These are phyloP conservation scores for Fusarium bulbicola DNA, from an alignment of 2,329 filamentous ascomycete genomes.

Conservation along the genomic window DNA sequence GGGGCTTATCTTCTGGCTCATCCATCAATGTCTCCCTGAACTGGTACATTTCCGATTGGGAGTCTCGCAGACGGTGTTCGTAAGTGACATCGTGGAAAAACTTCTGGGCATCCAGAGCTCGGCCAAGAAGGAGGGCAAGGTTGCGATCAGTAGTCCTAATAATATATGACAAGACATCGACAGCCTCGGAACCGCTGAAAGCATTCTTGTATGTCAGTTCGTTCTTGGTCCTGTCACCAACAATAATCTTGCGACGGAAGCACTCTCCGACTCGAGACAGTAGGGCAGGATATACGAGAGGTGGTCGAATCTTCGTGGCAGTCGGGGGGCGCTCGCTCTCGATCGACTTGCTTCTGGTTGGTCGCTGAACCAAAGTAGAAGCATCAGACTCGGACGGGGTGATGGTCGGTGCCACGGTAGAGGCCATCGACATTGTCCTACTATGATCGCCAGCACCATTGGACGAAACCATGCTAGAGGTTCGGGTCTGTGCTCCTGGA, in stretches of 20 bases:
- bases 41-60: constrained; percentile 94
- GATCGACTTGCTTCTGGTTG: constrained; percentile 66
- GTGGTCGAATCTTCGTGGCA: constrained; percentile 71
- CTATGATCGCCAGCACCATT: constrained; percentile 56
- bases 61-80: constrained; percentile 93
- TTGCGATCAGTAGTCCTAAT: constrained; percentile 98
- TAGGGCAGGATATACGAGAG: constrained; percentile 91
- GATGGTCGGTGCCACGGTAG: constrained; percentile 77
- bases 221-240: constrained; percentile 93
- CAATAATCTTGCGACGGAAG: constrained; percentile 87
- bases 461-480: constrained; percentile 70
- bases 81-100: constrained; percentile 99
- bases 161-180: constrained; percentile 94
- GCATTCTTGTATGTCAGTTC: constrained; percentile 96
- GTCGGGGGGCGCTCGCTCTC: constrained; percentile 66
- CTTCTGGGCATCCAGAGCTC: constrained; percentile 95
- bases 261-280: constrained; percentile 93
- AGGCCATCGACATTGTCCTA: constrained; percentile 93
- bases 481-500: constrained; percentile 65
- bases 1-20: constrained; percentile 73
- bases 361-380: constrained; percentile 60
- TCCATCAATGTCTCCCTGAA: constrained; percentile 94
- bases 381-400: constrained; percentile 67
- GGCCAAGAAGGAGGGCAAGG: constrained; percentile 86
- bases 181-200: constrained; percentile 94